Percentiles rank a stretch among this genome's conserved stretches.
These are phyloP conservation scores for Zopfia rhizophila DNA, from an alignment of 2,329 filamentous ascomycete genomes.

Conservation along the genomic window DNA sequence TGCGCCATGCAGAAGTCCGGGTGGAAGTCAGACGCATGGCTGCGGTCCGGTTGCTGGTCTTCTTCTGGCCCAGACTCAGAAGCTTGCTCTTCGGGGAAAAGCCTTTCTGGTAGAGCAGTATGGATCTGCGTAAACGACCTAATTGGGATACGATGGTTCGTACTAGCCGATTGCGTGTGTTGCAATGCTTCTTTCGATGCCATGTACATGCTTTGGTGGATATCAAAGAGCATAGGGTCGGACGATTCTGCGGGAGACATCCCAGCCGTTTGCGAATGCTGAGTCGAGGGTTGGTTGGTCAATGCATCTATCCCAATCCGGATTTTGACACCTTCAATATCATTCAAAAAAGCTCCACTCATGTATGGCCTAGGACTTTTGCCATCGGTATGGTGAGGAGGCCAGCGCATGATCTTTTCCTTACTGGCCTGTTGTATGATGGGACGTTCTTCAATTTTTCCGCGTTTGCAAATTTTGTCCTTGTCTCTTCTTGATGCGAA, in stretches of 20 bases:
- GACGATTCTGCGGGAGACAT: constrained; percentile 31
- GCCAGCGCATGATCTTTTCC: neutral
- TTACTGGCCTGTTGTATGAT: neutral
- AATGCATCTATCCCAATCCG: constrained; percentile 50
- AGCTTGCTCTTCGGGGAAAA: too few species aligned
- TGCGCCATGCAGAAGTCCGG: neutral
- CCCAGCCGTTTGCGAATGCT: constrained; percentile 17
- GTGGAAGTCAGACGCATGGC: neutral
- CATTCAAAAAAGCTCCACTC: constrained; percentile 23
- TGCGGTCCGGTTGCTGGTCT: neutral
- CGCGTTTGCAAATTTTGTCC: constrained; percentile 44
- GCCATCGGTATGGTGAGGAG: constrained; percentile 6
- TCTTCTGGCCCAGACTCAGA: neutral
- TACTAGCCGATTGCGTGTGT: constrained; percentile 10
- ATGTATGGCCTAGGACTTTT: constrained; percentile 17
- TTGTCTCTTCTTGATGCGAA: constrained; percentile 40
- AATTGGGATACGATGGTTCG: constrained; percentile 7
- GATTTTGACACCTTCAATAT: constrained; percentile 41
- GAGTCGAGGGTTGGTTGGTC: constrained; percentile 32
- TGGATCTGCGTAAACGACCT: neutral
- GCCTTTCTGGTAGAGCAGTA: neutral
- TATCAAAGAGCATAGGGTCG: constrained; percentile 51
- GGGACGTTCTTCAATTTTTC: constrained; percentile 27
- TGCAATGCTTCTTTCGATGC: constrained; percentile 13
- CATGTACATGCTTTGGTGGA: constrained; percentile 28